A percentile compares a stretch with the other conserved stretches of the same genome.
Evolutionary conservation across 2,329 filamentous ascomycete genomes (phyloP).

Genomic region (Aspergillus sp.): DNA sequence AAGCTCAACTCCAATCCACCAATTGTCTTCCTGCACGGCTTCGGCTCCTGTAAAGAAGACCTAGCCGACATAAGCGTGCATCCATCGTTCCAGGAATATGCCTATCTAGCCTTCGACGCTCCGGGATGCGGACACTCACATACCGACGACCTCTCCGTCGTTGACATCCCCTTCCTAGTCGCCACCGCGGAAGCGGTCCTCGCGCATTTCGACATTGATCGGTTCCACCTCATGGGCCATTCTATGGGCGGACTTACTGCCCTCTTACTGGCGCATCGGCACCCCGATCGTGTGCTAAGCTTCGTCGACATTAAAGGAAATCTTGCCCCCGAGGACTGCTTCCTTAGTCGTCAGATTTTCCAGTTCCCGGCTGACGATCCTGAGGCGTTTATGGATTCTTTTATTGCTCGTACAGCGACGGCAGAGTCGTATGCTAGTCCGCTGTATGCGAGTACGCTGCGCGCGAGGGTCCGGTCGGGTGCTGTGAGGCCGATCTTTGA

Average conservation of each 20-base stretch:
- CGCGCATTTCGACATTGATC: slow-evolving; percentile 19
- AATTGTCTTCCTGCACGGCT: slow-evolving; percentile 29
- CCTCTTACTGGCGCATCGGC: slow-evolving; percentile 20
- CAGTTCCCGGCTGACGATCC: slow-evolving; percentile 17
- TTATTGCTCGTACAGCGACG: slow-evolving; percentile 20
- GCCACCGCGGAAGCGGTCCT: slow-evolving; percentile 24
- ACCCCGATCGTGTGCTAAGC: slow-evolving; percentile 21
- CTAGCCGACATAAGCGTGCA: slow-evolving; percentile 22
- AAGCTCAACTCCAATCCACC: slow-evolving; percentile 16
- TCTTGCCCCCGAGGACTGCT: slow-evolving; percentile 29
- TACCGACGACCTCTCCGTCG: slow-evolving; percentile 21
- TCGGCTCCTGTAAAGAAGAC: slow-evolving; percentile 31
- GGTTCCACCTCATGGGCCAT: slow-evolving; percentile 28
- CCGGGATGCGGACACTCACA: slow-evolving; percentile 26
- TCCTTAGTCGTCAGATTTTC: slow-evolving; percentile 29
- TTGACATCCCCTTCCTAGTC: slow-evolving; percentile 28
- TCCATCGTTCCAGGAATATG: slow-evolving; percentile 17
- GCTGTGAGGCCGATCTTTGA: slow-evolving; percentile 26
- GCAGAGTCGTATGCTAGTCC: slow-evolving; percentile 16
- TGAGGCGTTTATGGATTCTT: slow-evolving; percentile 21
- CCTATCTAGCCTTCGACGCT: slow-evolving; percentile 26
- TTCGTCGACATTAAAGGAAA: slow-evolving; percentile 30
- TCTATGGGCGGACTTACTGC: slow-evolving; percentile 30
- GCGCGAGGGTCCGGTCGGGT: slow-evolving; percentile 17
- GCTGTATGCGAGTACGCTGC: slow-evolving; percentile 25